Percentiles rank a stretch among this genome's conserved stretches.
These are phyloP conservation scores for Fusarium decemcellulare DNA, from an alignment of 2,329 filamentous ascomycete species.

Conservation along the genomic window DNA sequence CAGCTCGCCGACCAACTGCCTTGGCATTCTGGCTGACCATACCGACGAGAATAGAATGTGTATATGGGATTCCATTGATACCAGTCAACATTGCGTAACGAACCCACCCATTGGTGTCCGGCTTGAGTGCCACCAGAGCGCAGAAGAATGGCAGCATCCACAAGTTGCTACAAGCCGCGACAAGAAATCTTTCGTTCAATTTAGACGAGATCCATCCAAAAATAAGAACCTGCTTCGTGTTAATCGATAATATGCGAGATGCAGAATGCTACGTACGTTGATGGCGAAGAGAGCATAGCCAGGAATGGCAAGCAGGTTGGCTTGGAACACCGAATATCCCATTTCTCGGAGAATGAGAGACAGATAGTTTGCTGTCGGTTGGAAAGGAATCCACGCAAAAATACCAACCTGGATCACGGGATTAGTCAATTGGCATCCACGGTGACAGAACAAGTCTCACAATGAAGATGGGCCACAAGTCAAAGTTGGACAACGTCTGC, in stretches of 20 bases:
- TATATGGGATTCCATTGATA: constrained; percentile 50
- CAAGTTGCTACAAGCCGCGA: constrained; percentile 26
- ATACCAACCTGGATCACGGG: not conserved
- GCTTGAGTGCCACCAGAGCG: constrained; percentile 38
- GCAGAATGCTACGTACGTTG: not conserved
- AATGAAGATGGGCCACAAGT: constrained; percentile 64
- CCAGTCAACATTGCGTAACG: constrained; percentile 50
- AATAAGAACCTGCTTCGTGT: constrained; percentile 54
- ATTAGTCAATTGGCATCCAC: not conserved
- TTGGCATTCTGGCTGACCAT: constrained; percentile 71
- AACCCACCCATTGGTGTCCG: constrained; percentile 46
- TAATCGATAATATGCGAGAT: not conserved
- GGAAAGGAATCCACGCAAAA: constrained; percentile 53
- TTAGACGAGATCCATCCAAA: constrained; percentile 54
- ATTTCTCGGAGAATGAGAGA: constrained; percentile 70
- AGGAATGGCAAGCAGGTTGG: constrained; percentile 76
- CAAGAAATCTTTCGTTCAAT: constrained; percentile 48
- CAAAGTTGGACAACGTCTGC: constrained; percentile 67
- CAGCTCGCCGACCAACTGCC: constrained; percentile 71
- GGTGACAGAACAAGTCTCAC: constrained; percentile 54
- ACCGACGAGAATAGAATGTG: constrained; percentile 59
- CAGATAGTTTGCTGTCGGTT: constrained; percentile 66
- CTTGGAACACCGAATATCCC: constrained; percentile 72
- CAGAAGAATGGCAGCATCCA: constrained; percentile 28
- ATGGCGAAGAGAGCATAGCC: constrained; percentile 56